Evolutionary conservation across 139 green algal species (phyloP).

Genomic region (Penium margaritaceum): DNA sequence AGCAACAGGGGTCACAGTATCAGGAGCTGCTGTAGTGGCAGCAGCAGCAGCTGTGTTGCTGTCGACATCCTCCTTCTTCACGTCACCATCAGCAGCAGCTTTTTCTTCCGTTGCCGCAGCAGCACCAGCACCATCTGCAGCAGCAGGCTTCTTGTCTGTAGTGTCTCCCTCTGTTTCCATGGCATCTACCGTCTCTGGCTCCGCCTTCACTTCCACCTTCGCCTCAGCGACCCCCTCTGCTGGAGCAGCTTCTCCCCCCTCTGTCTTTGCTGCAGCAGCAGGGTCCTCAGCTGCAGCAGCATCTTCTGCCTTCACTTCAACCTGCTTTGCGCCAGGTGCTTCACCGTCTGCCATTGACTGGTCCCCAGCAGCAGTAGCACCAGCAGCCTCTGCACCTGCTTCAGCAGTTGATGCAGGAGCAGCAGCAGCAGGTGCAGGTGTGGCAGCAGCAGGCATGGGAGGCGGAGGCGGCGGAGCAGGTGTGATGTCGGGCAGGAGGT

Average conservation of each 20-base stretch:
- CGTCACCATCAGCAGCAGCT: too few species aligned
- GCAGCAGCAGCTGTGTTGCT: too few species aligned
- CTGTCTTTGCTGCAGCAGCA: constrained; percentile 35
- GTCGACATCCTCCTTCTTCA: too few species aligned
- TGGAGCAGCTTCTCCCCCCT: constrained; percentile 17
- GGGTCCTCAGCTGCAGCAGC: neutral
- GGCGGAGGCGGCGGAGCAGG: constrained; percentile 12
- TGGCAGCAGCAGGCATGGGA: neutral
- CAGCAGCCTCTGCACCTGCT: constrained; percentile 26
- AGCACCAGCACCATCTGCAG: neutral
- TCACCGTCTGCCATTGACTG: constrained; percentile 8
- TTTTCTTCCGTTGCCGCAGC: neutral
- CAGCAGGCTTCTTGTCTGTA: too few species aligned
- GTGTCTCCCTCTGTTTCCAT: too few species aligned
- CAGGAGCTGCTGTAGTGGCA: too few species aligned
- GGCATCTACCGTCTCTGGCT: constrained; percentile 16
- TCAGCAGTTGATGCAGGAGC: constrained; percentile 25
- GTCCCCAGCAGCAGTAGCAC: constrained; percentile 39
- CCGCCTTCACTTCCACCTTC: constrained; percentile 1
- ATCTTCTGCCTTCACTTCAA: constrained; percentile 18
- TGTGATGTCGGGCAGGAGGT: constrained; percentile 32
- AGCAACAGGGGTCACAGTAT: too few species aligned
- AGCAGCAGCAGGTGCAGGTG: neutral
- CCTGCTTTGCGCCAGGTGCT: neutral
- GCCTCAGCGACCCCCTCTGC: too few species aligned